Conservation (phyloP, 2,329 filamentous ascomycete species). For the Aureobasidium lini region DNA sequence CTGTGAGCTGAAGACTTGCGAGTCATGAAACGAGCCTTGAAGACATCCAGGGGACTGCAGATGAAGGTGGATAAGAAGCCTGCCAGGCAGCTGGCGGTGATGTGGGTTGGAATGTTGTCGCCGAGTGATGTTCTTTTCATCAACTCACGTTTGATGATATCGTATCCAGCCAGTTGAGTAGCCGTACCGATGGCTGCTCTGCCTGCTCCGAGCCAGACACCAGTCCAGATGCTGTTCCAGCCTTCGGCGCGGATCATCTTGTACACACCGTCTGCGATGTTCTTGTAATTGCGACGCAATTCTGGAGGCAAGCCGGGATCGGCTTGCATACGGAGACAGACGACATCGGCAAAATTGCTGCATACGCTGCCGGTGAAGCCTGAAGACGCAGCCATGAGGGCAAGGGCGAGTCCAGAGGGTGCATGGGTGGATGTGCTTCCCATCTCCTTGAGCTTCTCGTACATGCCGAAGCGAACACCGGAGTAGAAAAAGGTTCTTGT, state of each 20-base stretch:
- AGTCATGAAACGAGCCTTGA: constrained; percentile 21
- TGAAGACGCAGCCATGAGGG: constrained; percentile 17
- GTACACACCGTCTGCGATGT: constrained; percentile 18
- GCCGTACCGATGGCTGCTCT: constrained; percentile 19
- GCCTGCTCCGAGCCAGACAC: constrained; percentile 19
- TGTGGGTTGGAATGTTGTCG: constrained; percentile 18
- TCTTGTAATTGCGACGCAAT: constrained; percentile 19
- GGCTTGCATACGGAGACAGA: constrained; percentile 20
- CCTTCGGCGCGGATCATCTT: constrained; percentile 20
- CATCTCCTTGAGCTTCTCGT: constrained; percentile 20
- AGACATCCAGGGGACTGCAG: constrained; percentile 21
- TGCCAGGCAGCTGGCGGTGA: constrained; percentile 19
- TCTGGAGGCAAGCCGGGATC: constrained; percentile 17
- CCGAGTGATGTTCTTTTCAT: constrained; percentile 18
- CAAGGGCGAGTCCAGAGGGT: constrained; percentile 17
- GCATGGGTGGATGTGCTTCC: constrained; percentile 19
- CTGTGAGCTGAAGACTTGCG: constrained; percentile 16
- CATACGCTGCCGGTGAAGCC: constrained; percentile 18
- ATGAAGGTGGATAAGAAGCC: constrained; percentile 21
- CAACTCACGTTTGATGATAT: constrained; percentile 20
- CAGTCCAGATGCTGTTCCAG: constrained; percentile 21
- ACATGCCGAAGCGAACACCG: constrained; percentile 19
- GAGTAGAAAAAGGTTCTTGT: constrained; percentile 19
- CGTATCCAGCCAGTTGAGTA: constrained; percentile 21
- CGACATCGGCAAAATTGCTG: constrained; percentile 21